Percentiles rank a stretch among this genome's conserved stretches.
phyloP scores from a whole-genome alignment of 2,329 filamentous ascomycete genomes.

The Clonostachys solani region DNA sequence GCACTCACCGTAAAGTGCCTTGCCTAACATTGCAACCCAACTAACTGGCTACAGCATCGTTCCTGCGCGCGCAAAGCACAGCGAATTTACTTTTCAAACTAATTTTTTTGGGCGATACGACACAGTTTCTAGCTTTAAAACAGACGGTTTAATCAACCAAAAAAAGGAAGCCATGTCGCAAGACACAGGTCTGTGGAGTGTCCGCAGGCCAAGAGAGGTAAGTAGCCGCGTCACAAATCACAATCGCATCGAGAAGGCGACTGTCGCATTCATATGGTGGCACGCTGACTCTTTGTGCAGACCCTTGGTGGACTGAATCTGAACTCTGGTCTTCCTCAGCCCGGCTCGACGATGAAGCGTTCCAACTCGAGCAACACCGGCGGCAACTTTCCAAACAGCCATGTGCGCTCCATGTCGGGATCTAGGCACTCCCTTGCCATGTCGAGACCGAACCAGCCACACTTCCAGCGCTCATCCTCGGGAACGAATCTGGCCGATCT shows the following conservation, averaged over 20 bases:
- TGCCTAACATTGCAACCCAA: no score
- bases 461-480: conserved; percentile 81
- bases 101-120: no score
- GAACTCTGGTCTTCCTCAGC: conserved; percentile 84
- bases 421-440: conserved; percentile 83
- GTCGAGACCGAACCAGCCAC: conserved; percentile 76
- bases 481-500: conserved; percentile 75
- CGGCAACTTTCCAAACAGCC: conserved; percentile 59
- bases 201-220: conserved; percentile 89
- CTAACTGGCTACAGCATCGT: not conserved
- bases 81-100: conserved; percentile 1
- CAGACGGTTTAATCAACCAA: not conserved
- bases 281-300: conserved; percentile 35
- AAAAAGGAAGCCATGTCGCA: conserved; percentile 63
- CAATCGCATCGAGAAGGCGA: conserved; percentile 4
- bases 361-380: conserved; percentile 69
- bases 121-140: no score
- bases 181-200: conserved; percentile 84
- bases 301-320: conserved; percentile 82
- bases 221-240: conserved; percentile 16
- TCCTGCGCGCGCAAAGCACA: not conserved
- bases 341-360: conserved; percentile 89
- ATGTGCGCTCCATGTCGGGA: conserved; percentile 78
- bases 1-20: not conserved
- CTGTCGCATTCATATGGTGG: conserved; percentile 8